Evolutionary conservation across 768 basidiomycete genomes (phyloP), one percentile per base, ranked within the genome.

Genomic region (Termitomyces sp.): DNA sequence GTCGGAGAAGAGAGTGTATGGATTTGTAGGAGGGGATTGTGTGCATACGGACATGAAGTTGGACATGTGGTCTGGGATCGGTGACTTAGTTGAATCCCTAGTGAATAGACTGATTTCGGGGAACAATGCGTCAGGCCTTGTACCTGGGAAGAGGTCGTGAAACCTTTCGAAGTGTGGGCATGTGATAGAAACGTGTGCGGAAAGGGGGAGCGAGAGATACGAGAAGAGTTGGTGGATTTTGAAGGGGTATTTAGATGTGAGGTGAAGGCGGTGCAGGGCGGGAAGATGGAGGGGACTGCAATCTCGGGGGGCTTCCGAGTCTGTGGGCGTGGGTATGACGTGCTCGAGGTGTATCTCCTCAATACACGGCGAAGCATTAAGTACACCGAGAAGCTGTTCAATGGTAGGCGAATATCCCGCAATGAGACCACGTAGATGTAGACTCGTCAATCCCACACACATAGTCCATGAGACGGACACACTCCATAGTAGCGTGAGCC

Each of bases 71-170:
- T 1, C 8, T 2, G 1, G 22, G 5, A 8, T 16, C 9, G 33
- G 9, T 38, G 32, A 36, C 14, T 20, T 22, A 18, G 12, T 51
- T 36, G 16, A 18, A 16, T 18, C 18, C 24, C 73, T 82, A 77
- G 79, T 79, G 80, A 38, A 38, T 2, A 38, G 16, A 28, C 59
- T 82, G 78, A 80, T 64, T 78, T 43, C 79, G 4, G 36, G 16
- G 2, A 52, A 52, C 24, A 52, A 24, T 6, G 36, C 7, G 12
- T 8, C 10, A 3, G 35, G 26, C 18, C 35, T n/a, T 7, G 51
- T 26, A 24, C 12, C 18, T 12, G 36, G 51, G 18, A 52, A 52
- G 7, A 52, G 51, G 18, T 52, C 33, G 10, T 38, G 10, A 18
- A 52, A 10, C 10, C 18, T 26, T 26, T 28, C 36, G 4, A 52